phyloP scores from a whole-genome alignment of 169 alveolate genomes.

The Plasmodium vivax region DNA sequence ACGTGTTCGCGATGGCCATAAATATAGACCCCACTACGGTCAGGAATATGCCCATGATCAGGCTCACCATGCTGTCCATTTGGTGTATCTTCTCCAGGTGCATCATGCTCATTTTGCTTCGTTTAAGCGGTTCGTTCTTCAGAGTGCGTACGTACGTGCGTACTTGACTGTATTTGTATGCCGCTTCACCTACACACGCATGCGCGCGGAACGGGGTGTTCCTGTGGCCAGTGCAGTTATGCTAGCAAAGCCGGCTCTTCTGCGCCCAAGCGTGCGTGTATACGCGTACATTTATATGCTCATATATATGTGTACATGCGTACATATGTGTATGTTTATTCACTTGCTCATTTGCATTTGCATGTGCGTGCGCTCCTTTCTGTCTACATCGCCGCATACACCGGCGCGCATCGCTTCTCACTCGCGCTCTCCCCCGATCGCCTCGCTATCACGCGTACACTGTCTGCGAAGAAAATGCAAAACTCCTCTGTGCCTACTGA shows the following conservation, averaged over 20 bases:
- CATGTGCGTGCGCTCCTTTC: not conserved
- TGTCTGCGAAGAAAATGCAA: not conserved
- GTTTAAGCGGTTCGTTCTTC: not conserved
- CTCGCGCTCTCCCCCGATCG: not conserved
- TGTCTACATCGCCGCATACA: not conserved
- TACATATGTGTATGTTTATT: not conserved
- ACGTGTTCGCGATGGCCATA: slow-evolving; percentile 88
- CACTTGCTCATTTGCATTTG: not conserved
- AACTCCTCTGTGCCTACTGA: not conserved
- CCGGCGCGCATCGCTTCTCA: not conserved
- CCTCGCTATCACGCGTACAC: not conserved
- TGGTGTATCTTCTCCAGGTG: slow-evolving; percentile 24
- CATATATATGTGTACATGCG: not conserved
- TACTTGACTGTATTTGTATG: not conserved
- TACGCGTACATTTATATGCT: not conserved
- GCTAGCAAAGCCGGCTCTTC: not conserved
- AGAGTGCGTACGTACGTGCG: not conserved
- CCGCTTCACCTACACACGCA: not conserved
- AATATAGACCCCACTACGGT: slow-evolving; percentile 85
- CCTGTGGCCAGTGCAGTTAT: not conserved
- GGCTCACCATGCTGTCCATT: slow-evolving; percentile 77
- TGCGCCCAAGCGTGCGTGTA: not conserved
- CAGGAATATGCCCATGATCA: slow-evolving; percentile 82
- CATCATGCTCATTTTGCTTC: slow-evolving; percentile 15
- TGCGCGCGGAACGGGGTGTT: not conserved